phyloP scores from a whole-genome alignment of 257 asterid species.

The Gentiana dahurica region DNA sequence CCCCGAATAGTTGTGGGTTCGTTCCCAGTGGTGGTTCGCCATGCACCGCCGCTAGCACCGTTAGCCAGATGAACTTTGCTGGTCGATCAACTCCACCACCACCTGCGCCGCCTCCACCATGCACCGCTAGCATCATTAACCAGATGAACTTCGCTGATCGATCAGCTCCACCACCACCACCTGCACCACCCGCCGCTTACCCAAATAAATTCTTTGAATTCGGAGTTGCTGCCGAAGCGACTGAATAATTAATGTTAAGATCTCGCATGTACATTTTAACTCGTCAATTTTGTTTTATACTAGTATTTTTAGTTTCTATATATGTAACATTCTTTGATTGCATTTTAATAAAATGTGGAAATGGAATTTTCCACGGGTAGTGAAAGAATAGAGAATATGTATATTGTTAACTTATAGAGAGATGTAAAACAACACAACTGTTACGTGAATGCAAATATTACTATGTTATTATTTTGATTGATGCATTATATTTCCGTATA shows the following conservation, averaged over 20 bases:
- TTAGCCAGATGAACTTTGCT: conserved; percentile 2
- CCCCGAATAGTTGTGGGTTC: conserved; percentile 23
- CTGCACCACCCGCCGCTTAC: neutral
- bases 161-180: neutral
- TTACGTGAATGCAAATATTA: no score
- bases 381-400: neutral
- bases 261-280: neutral
- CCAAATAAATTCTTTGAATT: neutral
- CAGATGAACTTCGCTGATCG: conserved; percentile 5
- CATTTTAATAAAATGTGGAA: no score
- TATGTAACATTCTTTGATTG: neutral
- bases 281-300: neutral
- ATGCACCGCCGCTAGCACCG: conserved; percentile 15
- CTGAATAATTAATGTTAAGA: no score
- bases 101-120: neutral
- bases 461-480: no score
- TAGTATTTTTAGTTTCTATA: neutral
- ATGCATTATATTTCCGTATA: no score
- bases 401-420: neutral
- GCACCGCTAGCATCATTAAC: conserved; percentile 11
- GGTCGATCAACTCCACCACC: neutral
- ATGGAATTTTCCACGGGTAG: neutral
- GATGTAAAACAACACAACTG: no score
- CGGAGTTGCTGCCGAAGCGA: neutral
- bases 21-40: conserved; percentile 22